These are phyloP conservation scores for Fistulinella prunicolor DNA, from an alignment of 768 basidiomycete genomes.

Conservation along the genomic window DNA sequence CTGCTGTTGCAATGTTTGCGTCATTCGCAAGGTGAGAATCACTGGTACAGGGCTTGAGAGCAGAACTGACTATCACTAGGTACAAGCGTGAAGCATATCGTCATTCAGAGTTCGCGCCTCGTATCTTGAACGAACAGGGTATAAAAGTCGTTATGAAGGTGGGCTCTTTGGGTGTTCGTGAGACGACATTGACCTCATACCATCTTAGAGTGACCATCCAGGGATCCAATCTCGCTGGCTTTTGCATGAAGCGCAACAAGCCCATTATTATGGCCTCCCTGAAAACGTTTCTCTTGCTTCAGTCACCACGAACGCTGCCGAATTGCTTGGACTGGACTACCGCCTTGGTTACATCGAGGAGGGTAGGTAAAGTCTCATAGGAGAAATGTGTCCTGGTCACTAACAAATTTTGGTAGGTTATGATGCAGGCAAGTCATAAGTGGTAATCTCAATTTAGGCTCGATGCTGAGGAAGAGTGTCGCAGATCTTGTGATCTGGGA, in stretches of 20 bases:
- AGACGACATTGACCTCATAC: background rate
- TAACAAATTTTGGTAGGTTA: slow-evolving; percentile 43
- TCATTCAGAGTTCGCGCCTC: slow-evolving; percentile 56
- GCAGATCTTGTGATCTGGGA: slow-evolving; percentile 63
- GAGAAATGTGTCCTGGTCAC: background rate
- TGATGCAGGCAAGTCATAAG: slow-evolving; percentile 49
- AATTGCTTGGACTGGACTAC: slow-evolving; percentile 72
- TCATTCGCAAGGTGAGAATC: slow-evolving; percentile 40
- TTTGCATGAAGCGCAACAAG: slow-evolving; percentile 82
- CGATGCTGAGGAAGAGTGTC: background rate
- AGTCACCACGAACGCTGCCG: slow-evolving; percentile 72
- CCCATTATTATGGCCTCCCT: slow-evolving; percentile 76
- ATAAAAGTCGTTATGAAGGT: slow-evolving; percentile 54
- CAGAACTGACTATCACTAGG: slow-evolving; percentile 19
- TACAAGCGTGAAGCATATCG: slow-evolving; percentile 59
- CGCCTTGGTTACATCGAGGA: slow-evolving; percentile 73
- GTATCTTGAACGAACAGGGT: slow-evolving; percentile 48
- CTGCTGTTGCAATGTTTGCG: slow-evolving; percentile 73
- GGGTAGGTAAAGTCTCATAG: slow-evolving; percentile 35
- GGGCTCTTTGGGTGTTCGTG: background rate
- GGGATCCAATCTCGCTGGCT: slow-evolving; percentile 69
- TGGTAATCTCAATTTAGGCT: background rate
- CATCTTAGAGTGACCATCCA: slow-evolving; percentile 61
- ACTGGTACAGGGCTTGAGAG: background rate
- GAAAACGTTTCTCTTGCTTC: slow-evolving; percentile 66